phyloP scores from a whole-genome alignment of 805 yeast genomes.

The Monosporozyma servazzii region DNA sequence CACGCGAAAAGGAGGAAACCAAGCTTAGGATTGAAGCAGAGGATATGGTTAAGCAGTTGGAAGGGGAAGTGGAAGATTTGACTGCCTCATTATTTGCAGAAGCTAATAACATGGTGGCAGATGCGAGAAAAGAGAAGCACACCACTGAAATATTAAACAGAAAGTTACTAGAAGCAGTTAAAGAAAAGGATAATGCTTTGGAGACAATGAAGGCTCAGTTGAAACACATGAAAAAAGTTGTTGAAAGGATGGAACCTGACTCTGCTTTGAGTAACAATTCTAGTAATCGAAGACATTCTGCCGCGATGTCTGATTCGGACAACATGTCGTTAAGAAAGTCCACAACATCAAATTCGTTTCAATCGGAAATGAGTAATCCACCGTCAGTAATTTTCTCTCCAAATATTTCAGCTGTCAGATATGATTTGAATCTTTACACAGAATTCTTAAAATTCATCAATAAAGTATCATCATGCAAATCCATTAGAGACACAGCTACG shows the following conservation, averaged over 20 bases:
- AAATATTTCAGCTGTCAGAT: slow-evolving; percentile 33
- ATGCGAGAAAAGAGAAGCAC: slow-evolving; percentile 61
- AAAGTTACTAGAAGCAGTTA: slow-evolving; percentile 42
- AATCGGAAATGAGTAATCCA: background rate
- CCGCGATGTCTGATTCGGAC: slow-evolving; percentile 8
- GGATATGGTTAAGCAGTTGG: slow-evolving; percentile 47
- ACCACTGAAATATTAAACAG: slow-evolving; percentile 50
- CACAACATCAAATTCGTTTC: slow-evolving; percentile 8
- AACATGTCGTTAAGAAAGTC: slow-evolving; percentile 16
- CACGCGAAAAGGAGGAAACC: slow-evolving; percentile 24
- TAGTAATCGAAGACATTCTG: slow-evolving; percentile 9
- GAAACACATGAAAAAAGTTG: slow-evolving; percentile 49
- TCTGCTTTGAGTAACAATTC: slow-evolving; percentile 4
- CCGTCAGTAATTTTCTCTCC: slow-evolving; percentile 32
- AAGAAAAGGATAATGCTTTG: slow-evolving; percentile 61
- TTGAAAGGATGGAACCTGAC: slow-evolving; percentile 41
- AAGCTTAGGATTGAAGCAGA: slow-evolving; percentile 42
- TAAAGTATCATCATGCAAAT: slow-evolving; percentile 27
- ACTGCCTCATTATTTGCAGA: slow-evolving; percentile 71
- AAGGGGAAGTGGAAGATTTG: slow-evolving; percentile 71
- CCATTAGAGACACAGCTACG: slow-evolving; percentile 33
- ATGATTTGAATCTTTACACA: slow-evolving; percentile 32
- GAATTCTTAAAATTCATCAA: slow-evolving; percentile 34
- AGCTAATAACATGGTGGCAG: slow-evolving; percentile 77
- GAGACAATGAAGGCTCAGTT: slow-evolving; percentile 60